Evolutionary conservation across 73 alveolate species (phyloP).

Genomic region (Symbiodinium pilosum): DNA sequence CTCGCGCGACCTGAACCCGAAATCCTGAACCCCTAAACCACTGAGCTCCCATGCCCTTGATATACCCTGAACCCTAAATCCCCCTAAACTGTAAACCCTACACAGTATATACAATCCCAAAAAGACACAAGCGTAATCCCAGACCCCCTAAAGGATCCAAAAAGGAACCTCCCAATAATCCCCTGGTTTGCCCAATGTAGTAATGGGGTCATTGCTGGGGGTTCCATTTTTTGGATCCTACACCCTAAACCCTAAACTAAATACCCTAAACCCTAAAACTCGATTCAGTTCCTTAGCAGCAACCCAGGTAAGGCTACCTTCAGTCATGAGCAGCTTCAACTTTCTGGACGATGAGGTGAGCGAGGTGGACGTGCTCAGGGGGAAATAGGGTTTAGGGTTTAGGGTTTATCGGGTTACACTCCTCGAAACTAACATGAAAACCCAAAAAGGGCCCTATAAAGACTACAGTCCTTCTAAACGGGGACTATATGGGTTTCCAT

Average conservation of each 20-base stretch:
- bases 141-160: too few species aligned
- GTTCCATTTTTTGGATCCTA: too few species aligned
- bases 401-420: background rate
- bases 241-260: too few species aligned
- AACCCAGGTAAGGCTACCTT: too few species aligned
- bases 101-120: background rate
- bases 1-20: background rate
- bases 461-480: background rate
- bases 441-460: background rate
- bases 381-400: background rate
- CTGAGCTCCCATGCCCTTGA: background rate
- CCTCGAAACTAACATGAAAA: too few species aligned
- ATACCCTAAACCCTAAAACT: too few species aligned
- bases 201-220: too few species aligned
- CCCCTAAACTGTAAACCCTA: background rate
- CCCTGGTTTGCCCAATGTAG: too few species aligned
- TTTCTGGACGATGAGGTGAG: conserved; percentile 92
- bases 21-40: background rate
- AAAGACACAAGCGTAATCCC: too few species aligned
- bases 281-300: too few species aligned
- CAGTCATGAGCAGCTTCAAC: conserved; percentile 83
- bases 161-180: too few species aligned
- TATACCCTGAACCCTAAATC: background rate
- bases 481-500: background rate
- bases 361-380: background rate